phyloP scores from a whole-genome alignment of 805 yeast genomes.

The Debaryomyces hansenii region DNA sequence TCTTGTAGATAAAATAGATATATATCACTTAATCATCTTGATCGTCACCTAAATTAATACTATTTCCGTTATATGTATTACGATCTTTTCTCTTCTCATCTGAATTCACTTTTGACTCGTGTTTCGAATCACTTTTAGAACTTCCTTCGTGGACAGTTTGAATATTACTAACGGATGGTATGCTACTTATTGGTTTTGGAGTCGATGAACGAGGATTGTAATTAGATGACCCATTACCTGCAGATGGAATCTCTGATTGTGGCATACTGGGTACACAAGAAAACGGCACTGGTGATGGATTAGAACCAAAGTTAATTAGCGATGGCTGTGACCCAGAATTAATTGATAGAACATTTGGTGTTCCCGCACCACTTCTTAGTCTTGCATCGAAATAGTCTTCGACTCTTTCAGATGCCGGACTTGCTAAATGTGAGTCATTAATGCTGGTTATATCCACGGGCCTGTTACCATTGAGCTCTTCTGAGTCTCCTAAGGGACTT shows the following conservation, averaged over 20 bases:
- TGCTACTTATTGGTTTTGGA: slow-evolving; percentile 11
- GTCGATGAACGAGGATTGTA: slow-evolving; percentile 13
- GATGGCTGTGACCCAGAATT: slow-evolving; percentile 4
- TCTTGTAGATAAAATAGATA: not conserved
- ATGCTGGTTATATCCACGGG: not conserved
- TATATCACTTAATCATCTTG: slow-evolving; percentile 6
- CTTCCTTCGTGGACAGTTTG: slow-evolving; percentile 18
- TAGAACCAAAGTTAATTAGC: slow-evolving; percentile 5
- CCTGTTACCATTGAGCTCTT: slow-evolving; percentile 7
- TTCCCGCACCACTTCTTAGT: slow-evolving; percentile 2
- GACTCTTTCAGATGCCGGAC: not conserved
- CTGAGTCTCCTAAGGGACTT: slow-evolving; percentile 4
- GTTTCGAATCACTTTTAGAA: not conserved
- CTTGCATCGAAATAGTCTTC: not conserved
- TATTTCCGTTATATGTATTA: slow-evolving; percentile 15
- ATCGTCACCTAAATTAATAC: slow-evolving; percentile 10
- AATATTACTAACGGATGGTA: slow-evolving; percentile 12
- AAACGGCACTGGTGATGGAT: not conserved
- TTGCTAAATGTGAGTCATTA: not conserved
- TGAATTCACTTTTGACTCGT: not conserved
- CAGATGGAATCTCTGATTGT: slow-evolving; percentile 5
- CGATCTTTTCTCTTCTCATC: slow-evolving; percentile 5
- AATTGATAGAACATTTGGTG: slow-evolving; percentile 12
- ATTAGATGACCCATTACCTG: slow-evolving; percentile 3
- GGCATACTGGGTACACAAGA: not conserved